These are phyloP conservation scores for Fusarium clavum DNA, from an alignment of 2,329 filamentous ascomycete species.

Conservation along the genomic window DNA sequence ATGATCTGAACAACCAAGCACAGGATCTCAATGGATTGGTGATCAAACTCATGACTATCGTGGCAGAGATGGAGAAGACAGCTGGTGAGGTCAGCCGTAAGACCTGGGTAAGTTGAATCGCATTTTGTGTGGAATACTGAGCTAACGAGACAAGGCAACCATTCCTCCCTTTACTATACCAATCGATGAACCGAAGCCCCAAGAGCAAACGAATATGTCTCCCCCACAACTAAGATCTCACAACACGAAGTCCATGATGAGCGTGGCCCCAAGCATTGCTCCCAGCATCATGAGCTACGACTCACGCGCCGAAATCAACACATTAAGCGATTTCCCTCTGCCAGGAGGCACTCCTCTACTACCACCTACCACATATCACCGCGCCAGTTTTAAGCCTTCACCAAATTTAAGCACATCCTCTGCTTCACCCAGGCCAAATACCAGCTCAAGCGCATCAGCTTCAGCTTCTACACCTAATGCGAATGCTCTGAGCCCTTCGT, in stretches of 20 bases:
- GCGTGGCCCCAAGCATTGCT: conserved; percentile 33
- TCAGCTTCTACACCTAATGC: conserved; percentile 29
- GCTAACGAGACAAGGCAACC: conserved; percentile 39
- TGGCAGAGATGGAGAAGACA: conserved; percentile 86
- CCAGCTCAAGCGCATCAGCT: conserved; percentile 23
- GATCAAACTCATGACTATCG: conserved; percentile 78
- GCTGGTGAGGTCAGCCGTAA: conserved; percentile 85
- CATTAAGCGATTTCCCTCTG: conserved; percentile 45
- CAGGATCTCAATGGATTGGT: conserved; percentile 76
- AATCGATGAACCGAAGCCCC: conserved; percentile 9
- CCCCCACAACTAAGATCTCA: conserved; percentile 22
- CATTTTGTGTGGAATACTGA: background rate
- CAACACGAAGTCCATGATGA: conserved; percentile 18
- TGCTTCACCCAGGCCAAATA: conserved; percentile 18
- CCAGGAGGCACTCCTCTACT: conserved; percentile 44
- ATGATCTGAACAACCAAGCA: conserved; percentile 78
- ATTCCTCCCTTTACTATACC: conserved; percentile 46
- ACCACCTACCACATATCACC: conserved; percentile 40
- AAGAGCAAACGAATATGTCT: conserved; percentile 18
- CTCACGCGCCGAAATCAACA: conserved; percentile 39
- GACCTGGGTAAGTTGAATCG: conserved; percentile 69
- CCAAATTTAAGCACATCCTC: conserved; percentile 25
- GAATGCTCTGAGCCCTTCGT: conserved; percentile 11
- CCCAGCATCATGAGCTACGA: conserved; percentile 40
- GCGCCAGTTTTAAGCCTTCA: conserved; percentile 26